These are phyloP conservation scores for Mangifera indica DNA, from an alignment of 345 rosid genomes.

Conservation along the genomic window DNA sequence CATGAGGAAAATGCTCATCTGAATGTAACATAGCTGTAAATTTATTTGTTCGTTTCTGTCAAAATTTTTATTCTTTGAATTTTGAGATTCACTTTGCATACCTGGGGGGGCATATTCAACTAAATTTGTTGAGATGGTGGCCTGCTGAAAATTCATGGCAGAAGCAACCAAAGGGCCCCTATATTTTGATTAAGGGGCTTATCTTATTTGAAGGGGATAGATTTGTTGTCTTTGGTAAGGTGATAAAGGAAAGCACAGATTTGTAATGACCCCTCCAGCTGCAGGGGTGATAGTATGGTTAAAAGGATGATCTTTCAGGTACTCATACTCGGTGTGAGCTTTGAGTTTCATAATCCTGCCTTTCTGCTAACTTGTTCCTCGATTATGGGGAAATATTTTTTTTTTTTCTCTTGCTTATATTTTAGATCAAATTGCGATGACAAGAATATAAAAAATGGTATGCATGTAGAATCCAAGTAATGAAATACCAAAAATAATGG, in stretches of 20 bases:
- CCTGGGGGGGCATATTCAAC: background rate
- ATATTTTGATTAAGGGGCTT: constrained; percentile 8
- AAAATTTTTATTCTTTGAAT: constrained; percentile 18
- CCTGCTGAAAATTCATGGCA: background rate
- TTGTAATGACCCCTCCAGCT: background rate
- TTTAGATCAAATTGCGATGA: too few species aligned
- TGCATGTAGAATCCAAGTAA: too few species aligned
- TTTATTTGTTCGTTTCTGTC: background rate
- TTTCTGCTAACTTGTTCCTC: too few species aligned
- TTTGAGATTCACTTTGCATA: constrained; percentile 8
- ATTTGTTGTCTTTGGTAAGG: background rate
- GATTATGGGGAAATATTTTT: too few species aligned
- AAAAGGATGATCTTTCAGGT: background rate
- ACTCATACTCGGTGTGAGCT: too few species aligned
- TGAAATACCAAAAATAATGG: too few species aligned
- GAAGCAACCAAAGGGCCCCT: constrained; percentile 13
- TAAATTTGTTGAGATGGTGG: constrained; percentile 20
- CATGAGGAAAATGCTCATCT: background rate
- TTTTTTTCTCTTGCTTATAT: too few species aligned
- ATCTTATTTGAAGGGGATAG: background rate
- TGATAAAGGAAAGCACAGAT: background rate
- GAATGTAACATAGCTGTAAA: constrained; percentile 34
- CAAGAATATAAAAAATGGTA: too few species aligned
- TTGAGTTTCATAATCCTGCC: too few species aligned
- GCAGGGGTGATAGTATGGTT: too few species aligned